phyloP scores from a whole-genome alignment of 768 basidiomycete species.

The Pholiota microspora region DNA sequence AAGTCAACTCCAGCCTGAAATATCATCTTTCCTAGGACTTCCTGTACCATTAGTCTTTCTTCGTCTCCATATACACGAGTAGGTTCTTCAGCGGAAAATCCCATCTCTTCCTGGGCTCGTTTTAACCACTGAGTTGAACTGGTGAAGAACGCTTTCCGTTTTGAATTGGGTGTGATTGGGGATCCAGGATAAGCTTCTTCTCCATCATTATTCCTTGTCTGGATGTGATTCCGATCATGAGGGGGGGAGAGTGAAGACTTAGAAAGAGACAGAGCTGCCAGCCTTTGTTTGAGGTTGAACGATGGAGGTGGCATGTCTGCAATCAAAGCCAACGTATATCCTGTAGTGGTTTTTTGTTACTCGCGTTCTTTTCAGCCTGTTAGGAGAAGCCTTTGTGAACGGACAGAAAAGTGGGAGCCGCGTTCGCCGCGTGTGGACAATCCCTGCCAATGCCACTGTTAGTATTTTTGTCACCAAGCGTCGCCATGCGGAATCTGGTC shows the following conservation, averaged over 20 bases:
- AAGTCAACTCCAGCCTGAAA: slow-evolving; percentile 90
- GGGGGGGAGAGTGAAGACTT: slow-evolving; percentile 46
- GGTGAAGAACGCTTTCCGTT: slow-evolving; percentile 32
- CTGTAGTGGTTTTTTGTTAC: background rate
- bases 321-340: background rate
- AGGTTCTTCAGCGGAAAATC: slow-evolving; percentile 20
- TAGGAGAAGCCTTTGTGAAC: background rate
- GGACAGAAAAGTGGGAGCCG: background rate
- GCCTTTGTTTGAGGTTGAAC: slow-evolving; percentile 61
- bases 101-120: slow-evolving; percentile 27
- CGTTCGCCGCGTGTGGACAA: no score
- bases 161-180: slow-evolving; percentile 17
- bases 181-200: slow-evolving; percentile 13
- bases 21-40: slow-evolving; percentile 69
- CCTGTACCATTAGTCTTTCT: slow-evolving; percentile 59
- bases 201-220: slow-evolving; percentile 9
- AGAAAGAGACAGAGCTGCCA: slow-evolving; percentile 59
- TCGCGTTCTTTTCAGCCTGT: background rate
- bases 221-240: slow-evolving; percentile 14
- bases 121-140: slow-evolving; percentile 50
- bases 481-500: background rate
- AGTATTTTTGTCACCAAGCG: no score
- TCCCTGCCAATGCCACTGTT: no score
- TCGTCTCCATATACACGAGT: slow-evolving; percentile 45
- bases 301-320: slow-evolving; percentile 20